Evolutionary conservation across 257 asterid genomes (phyloP).

Genomic region (Solanum pinnatisectum): DNA sequence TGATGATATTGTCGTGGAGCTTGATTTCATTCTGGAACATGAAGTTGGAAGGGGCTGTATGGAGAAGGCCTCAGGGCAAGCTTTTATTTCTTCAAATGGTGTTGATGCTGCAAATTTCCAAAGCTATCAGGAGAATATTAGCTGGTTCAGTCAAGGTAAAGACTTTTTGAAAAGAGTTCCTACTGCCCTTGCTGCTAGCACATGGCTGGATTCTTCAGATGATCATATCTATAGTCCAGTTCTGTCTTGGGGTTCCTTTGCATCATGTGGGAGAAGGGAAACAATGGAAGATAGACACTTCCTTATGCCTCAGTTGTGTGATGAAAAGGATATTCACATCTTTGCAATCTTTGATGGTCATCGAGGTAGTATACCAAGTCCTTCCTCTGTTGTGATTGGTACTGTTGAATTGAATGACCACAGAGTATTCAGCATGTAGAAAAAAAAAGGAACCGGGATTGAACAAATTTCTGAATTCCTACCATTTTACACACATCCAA

Average conservation of each 20-base stretch:
- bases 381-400: neutral
- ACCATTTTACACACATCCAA: neutral
- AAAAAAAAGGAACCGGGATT: neutral
- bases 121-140: conserved; percentile 50
- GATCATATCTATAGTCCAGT: conserved; percentile 52
- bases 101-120: conserved; percentile 14
- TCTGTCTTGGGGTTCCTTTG: conserved; percentile 81
- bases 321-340: conserved; percentile 45
- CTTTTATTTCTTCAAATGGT: conserved; percentile 10
- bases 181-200: conserved; percentile 21
- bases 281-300: conserved; percentile 88
- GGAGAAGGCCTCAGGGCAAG: conserved; percentile 8
- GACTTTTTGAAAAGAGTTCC: conserved; percentile 22
- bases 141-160: conserved; percentile 72
- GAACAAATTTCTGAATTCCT: neutral
- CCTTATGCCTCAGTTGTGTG: conserved; percentile 48
- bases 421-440: neutral
- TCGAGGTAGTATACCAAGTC: conserved; percentile 59
- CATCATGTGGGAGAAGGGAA: conserved; percentile 95
- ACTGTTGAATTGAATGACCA: neutral
- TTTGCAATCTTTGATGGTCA: conserved; percentile 95
- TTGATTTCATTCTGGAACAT: conserved; percentile 33
- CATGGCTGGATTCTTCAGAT: conserved; percentile 33
- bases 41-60: conserved; percentile 7
- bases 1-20: conserved; percentile 56